Base-by-base conservation (phyloP, 805 yeast species). In the Nakazawaea wickerhamii region DNA sequence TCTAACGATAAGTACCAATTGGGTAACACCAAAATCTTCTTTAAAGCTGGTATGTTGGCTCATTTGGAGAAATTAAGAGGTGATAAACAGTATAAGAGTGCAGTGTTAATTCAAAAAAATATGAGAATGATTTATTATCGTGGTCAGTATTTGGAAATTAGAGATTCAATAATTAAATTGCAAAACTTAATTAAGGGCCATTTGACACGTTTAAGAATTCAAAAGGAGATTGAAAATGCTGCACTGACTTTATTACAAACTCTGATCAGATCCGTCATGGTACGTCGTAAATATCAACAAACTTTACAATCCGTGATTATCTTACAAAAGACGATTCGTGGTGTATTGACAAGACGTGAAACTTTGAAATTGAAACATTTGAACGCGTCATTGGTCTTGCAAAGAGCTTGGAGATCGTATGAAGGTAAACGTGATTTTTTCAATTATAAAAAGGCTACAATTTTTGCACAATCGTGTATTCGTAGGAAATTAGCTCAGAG, bases 41-140 rank as follows among this genome's bases (percentile, higher is more conserved):
- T 91, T 69, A 84, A 95, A 55, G 96, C 97, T 23, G 99, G 99
- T 59, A 85, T 91, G 84, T 71, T 91, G 60, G 98, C 97, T 4
- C 80, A 79, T 49, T 71, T 91, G 53, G 99, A 91, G 64, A 87
- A 87, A 53, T 65, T 84, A 56, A 79, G 97, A 62, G 68, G 89
- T 25, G 85, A 83, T 48, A 86, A 89, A 55, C 75, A 89, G 51
- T 75, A 75, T 55, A 73, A 68, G 40, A 81, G 95, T 36, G 96
- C 96, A 4, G 81, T 79, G 13, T 65, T 84, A 64, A 83, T 91
- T 51, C 98, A 93, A 67, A 88, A 87, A 72, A 76, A 84, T 54
- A 67, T 90, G 59, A 77, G 84, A 55, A 82, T 77, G 56, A 64
- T 71, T 21, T 68, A 73, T 50, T 78, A 75, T 59, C 83, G 91